These are phyloP conservation scores for Eucalyptus tenuipes DNA, from an alignment of 345 rosid species.

Conservation along the genomic window DNA sequence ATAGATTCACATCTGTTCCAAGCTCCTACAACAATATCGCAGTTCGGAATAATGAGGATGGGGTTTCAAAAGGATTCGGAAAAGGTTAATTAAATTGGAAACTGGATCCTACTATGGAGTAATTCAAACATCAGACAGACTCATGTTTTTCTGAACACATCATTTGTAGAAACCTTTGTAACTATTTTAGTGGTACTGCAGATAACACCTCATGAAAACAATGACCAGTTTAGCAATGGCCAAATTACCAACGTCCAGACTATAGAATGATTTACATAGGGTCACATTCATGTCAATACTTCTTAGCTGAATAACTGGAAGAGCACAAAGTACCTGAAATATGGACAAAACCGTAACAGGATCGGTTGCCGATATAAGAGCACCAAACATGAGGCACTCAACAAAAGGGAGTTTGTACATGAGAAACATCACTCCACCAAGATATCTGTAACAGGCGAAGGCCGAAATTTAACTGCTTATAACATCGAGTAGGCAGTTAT, in stretches of 20 bases:
- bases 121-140: neutral
- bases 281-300: neutral
- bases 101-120: neutral
- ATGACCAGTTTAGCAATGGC: neutral
- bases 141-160: neutral
- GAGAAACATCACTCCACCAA: conserved; percentile 74
- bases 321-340: conserved; percentile 57
- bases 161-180: neutral
- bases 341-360: conserved; percentile 97
- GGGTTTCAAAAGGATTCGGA: neutral
- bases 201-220: neutral
- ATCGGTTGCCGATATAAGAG: conserved; percentile 97
- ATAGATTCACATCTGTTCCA: conserved; percentile 88
- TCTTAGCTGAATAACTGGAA: neutral
- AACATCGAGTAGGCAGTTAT: neutral
- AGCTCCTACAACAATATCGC: conserved; percentile 50
- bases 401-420: conserved; percentile 87
- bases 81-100: neutral
- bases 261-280: neutral
- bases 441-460: conserved; percentile 45
- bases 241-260: neutral
- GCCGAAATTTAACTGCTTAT: neutral
- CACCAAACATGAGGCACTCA: conserved; percentile 98
- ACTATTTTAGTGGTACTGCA: neutral
- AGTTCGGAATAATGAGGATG: neutral